Evolutionary conservation across 805 yeast genomes (phyloP), one percentile per base, ranked within the genome.

Genomic region (Candida multigemmis): DNA sequence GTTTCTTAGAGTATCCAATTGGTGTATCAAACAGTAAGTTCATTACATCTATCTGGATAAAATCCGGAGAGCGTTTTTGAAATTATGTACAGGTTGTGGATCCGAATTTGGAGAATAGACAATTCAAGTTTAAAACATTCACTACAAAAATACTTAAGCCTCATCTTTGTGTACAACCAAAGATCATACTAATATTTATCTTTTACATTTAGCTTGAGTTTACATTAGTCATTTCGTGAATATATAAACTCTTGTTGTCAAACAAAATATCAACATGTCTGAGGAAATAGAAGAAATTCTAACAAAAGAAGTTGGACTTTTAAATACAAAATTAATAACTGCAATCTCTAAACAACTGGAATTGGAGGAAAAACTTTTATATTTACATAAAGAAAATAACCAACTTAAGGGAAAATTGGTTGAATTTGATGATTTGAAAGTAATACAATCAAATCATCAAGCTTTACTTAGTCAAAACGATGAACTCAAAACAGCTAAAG

Each of bases 321-420:
- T 75, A 23, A 73, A 79, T 11, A 75, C 81, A 2, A 69, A 67
- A 44, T 55, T 75, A 29, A 69, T 75, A 19, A 75, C 77, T 17
- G 71, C 77, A 12, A 68, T 74, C 5, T 74, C 71, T 32, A 69
- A 64, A 35, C 77, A 68, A 48, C 65, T 71, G 29, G 64, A 56
- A 21, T 43, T 75, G 33, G 82, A 74, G 37, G 75, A 68, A 33
- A 56, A 60, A 24, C 38, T 71, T 4, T 44, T 54, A 2, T 56
- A 43, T 11, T 45, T 59, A 24, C 64, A 60, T 23, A 44, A 46
- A 51, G 68, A 51, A 49, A 48, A 46, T 45, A 36, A 38, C 37
- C 37, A 30, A 36, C 40, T 41, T 38, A 47, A 44, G 38, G 37
- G 37, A 30, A 38, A 42, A 38, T 24, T 51, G 17, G 29, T 41